Base-by-base conservation (phyloP, 352 stramenopile genomes). In the Globisporangium spinosum region DNA sequence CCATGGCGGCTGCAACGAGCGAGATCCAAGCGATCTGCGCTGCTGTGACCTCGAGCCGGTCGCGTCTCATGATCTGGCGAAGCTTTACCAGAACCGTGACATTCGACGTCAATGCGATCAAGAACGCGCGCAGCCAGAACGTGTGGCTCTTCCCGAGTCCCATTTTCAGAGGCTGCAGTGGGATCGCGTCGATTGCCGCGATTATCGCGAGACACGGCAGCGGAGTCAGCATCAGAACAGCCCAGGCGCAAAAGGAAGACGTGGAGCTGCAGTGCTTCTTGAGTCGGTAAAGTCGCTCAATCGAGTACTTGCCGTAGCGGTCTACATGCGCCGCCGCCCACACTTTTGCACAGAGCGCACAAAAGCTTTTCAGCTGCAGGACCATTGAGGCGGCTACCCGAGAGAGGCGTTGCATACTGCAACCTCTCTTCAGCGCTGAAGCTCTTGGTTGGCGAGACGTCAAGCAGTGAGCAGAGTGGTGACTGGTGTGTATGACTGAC, bases 111-210 rank as follows among this genome's bases (percentile, higher is more conserved):
- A 27, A n/a, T 2, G 22, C 49, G 22, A 15, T 25, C 7, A 70
- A 54, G 10, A 27, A 1, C 5, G 25, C 20, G 15, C 66, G 66
- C n/a, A 71, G 1, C 59, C 66, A 71, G 40, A 68, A 64, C 0
- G 25, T 22, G 8, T 27, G 1, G 17, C 43, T 68, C 38, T 34
- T 20, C 7, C 7, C 9, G n/a, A 67, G 20, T 6, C 66, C 59
- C 20, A 47, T 23, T 3, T 15, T 38, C 8, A 53, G 66, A 17
- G 40, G n/a, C n/a, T 20, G 29, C 3, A 72, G 45, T 12, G 56
- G 62, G 3, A 45, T 35, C 51, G 12, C 38, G 38, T 45, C 38
- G 38, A 20, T 17, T 13, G 20, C 12, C 12, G 35, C 20, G 38
- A 20, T 45, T 13, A 45, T 45, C 3, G 38, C 38, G 38, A 45